Conservation (phyloP, 1,284 basidiomycete species). For the Coniferiporia sulphurascens region DNA sequence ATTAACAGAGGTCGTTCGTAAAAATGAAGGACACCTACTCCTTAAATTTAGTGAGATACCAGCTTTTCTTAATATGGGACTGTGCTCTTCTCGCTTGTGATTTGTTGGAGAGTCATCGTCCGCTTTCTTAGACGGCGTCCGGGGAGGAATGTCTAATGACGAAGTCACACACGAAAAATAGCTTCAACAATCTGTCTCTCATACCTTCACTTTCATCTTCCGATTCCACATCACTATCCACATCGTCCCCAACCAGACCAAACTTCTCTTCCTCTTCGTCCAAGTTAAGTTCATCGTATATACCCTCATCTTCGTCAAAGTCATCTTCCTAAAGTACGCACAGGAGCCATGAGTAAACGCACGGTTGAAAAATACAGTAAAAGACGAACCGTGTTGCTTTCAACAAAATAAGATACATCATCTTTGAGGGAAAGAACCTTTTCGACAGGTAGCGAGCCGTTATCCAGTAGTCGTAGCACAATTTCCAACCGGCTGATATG, state of each 20-base stretch:
- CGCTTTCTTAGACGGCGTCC: constrained; percentile 65
- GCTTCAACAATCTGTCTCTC: constrained; percentile 6
- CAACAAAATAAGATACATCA: constrained; percentile 95
- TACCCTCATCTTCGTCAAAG: constrained; percentile 96
- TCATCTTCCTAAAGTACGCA: constrained; percentile 74
- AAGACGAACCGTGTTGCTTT: constrained; percentile 83
- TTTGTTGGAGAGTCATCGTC: constrained; percentile 70
- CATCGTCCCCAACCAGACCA: constrained; percentile 71
- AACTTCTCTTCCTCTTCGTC: constrained; percentile 96
- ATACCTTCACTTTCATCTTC: constrained; percentile 71
- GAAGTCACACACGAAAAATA: not conserved
- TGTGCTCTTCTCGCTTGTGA: constrained; percentile 63
- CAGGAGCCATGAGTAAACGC: constrained; percentile 17
- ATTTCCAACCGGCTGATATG: constrained; percentile 93
- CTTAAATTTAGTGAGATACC: constrained; percentile 54
- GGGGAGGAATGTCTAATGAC: constrained; percentile 52
- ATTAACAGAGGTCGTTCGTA: not conserved
- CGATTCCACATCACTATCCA: constrained; percentile 65
- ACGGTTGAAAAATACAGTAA: constrained; percentile 11
- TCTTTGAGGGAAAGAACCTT: constrained; percentile 85
- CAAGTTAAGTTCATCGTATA: constrained; percentile 97
- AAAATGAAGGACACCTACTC: constrained; percentile 42
- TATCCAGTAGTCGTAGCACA: constrained; percentile 90
- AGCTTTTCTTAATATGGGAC: constrained; percentile 76
- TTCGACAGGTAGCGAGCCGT: constrained; percentile 84